Evolutionary conservation across 169 alveolate genomes (phyloP), one percentile per base, ranked within the genome.

Genomic region (Miamiensis avidus): DNA sequence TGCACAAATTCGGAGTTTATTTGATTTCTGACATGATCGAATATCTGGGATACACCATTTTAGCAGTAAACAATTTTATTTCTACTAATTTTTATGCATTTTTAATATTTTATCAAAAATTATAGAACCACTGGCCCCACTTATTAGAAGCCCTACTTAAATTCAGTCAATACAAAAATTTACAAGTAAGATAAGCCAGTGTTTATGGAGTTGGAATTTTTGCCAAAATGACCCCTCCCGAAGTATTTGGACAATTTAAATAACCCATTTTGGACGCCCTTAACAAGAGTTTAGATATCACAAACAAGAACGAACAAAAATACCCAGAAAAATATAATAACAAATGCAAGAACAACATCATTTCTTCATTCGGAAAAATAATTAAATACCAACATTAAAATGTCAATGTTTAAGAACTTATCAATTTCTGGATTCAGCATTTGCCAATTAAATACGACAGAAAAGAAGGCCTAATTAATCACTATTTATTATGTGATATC

Each of bases 21-120:
- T 85, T 96, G 25, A 87, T 96, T 76, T 97, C 91, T 84, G 98
- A 96, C 89, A 92, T 96, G 93, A 91, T 94, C 76, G 98, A 96
- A 89, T 94, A 86, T 89, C 83, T 96, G 25, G 96, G 96, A 75
- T 91, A 86, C 65, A 93, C 88, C 49, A 81, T 88, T 78, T 82
- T 94, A 33, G 85, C 82, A 49, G 69, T 49, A 49, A 49, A 49
- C 4, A 49, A 49, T 49, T 11, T 11, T 49, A 11, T 11, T 49
- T 11, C 69, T 11, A 11, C 20, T 49, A 49, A 49, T 49, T 11
- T 49, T 49, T 11, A 49, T 49, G 4, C 20, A 11, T 49, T 4
- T 49, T 49, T 11, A 49, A 49, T 49, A 49, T 11, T 49, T 49
- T 49, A 49, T 49, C 20, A 11, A 11, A 20, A 49, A 49, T 49